Conservation (phyloP, 441 rosid species). For the Corymbia calophylla region DNA sequence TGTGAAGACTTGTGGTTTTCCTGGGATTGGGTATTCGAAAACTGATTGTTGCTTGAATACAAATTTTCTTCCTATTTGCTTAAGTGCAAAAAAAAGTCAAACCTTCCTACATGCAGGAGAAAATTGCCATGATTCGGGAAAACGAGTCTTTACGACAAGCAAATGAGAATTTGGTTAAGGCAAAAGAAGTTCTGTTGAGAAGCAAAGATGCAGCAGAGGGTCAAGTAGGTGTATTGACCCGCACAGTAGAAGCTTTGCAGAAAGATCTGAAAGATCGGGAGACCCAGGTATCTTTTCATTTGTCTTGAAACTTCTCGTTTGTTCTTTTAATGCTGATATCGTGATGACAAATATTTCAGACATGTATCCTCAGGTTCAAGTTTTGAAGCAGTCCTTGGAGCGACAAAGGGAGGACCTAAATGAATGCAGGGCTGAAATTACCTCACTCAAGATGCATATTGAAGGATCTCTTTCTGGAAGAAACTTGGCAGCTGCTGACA, state of each 20-base stretch:
- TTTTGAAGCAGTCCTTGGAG: slow-evolving; percentile 65
- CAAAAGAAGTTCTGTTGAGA: slow-evolving; percentile 43
- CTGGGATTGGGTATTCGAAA: not conserved
- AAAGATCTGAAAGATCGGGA: slow-evolving; percentile 75
- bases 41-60: not conserved
- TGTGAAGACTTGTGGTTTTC: not conserved
- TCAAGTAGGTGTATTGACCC: slow-evolving; percentile 51
- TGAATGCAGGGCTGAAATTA: slow-evolving; percentile 89
- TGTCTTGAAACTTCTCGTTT: not conserved
- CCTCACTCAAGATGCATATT: slow-evolving; percentile 83
- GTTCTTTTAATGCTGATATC: not conserved
- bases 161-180: slow-evolving; percentile 42
- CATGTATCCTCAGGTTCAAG: slow-evolving; percentile 48
- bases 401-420: slow-evolving; percentile 72
- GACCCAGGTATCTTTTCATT: slow-evolving; percentile 41
- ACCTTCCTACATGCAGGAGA: slow-evolving; percentile 51
- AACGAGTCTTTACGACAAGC: slow-evolving; percentile 48
- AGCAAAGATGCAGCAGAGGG: slow-evolving; percentile 46
- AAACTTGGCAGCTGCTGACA: slow-evolving; percentile 34
- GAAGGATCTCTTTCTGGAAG: slow-evolving; percentile 68
- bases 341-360: slow-evolving; percentile 5
- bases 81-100: not conserved
- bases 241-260: slow-evolving; percentile 56
- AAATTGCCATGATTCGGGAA: slow-evolving; percentile 77
- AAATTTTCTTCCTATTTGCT: not conserved